phyloP scores from a whole-genome alignment of 2,329 filamentous ascomycete genomes.

The Teratosphaeria viscida region DNA sequence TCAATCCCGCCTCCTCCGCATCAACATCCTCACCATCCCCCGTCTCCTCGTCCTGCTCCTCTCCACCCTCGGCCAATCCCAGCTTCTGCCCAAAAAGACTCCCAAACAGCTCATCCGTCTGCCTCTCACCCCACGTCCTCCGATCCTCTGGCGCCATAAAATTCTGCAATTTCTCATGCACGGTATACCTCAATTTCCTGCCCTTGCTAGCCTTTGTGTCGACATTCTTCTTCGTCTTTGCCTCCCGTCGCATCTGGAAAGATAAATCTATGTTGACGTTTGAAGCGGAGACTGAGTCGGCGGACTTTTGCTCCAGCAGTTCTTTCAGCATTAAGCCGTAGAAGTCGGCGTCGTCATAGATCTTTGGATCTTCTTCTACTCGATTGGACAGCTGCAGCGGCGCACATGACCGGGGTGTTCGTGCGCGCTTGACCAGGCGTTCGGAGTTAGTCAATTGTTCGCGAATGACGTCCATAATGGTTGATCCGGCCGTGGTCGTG shows the following conservation, averaged over 20 bases:
- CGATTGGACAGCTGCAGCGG: conserved; percentile 47
- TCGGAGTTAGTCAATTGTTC: conserved; percentile 56
- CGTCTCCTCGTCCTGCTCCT: conserved; percentile 23
- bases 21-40: conserved; percentile 11
- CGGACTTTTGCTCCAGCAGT: conserved; percentile 74
- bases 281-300: conserved; percentile 37
- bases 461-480: conserved; percentile 56
- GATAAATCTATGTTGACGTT: conserved; percentile 31
- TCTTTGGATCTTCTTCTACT: conserved; percentile 46
- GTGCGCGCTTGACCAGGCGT: conserved; percentile 59
- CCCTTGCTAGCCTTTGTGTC: conserved; percentile 95
- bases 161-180: conserved; percentile 95
- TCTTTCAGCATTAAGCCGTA: conserved; percentile 90
- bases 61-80: conserved; percentile 34
- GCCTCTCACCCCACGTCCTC: conserved; percentile 66
- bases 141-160: conserved; percentile 92
- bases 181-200: conserved; percentile 83
- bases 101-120: conserved; percentile 54
- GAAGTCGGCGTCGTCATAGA: conserved; percentile 92
- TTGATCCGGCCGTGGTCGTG: conserved; percentile 39
- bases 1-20: conserved; percentile 18
- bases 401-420: conserved; percentile 64
- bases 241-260: conserved; percentile 51
- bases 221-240: conserved; percentile 74
- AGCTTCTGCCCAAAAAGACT: conserved; percentile 39